Conservation (phyloP, 441 rosid species). For the Adansonia grandidieri region DNA sequence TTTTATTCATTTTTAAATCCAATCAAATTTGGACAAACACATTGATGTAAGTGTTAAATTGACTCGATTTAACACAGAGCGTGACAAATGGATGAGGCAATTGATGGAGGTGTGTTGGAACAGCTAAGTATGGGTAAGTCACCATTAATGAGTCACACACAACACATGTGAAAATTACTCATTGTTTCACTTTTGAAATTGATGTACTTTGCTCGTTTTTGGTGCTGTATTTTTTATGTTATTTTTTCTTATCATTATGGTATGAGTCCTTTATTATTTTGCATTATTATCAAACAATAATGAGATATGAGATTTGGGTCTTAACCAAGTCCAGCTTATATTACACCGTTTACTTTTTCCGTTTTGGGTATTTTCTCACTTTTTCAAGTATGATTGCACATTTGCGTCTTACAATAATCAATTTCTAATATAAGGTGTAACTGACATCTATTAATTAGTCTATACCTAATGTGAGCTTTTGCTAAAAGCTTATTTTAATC, state of each 20-base stretch:
- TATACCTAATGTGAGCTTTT: too few relatives aligned
- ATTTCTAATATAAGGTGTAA: too few relatives aligned
- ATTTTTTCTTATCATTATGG: too few relatives aligned
- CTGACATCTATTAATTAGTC: too few relatives aligned
- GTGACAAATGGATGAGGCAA: neutral
- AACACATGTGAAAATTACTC: neutral
- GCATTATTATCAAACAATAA: neutral
- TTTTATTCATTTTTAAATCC: too few relatives aligned
- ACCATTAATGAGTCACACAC: neutral
- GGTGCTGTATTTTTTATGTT: neutral
- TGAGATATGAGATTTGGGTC: neutral
- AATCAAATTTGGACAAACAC: too few relatives aligned
- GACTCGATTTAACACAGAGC: too few relatives aligned
- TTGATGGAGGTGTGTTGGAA: slow-evolving; percentile 5
- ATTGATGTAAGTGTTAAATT: too few relatives aligned
- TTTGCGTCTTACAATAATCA: neutral
- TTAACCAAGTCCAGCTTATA: neutral
- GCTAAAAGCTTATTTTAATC: too few relatives aligned
- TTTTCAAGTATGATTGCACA: neutral
- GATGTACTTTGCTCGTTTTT: neutral
- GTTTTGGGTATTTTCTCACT: neutral
- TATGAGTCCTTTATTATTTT: neutral
- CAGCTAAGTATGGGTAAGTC: neutral
- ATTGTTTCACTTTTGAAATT: neutral
- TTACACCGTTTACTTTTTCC: neutral